Conservation (phyloP, 371 early-diverging fungal genomes). For the Rhizopus delemar region DNA sequence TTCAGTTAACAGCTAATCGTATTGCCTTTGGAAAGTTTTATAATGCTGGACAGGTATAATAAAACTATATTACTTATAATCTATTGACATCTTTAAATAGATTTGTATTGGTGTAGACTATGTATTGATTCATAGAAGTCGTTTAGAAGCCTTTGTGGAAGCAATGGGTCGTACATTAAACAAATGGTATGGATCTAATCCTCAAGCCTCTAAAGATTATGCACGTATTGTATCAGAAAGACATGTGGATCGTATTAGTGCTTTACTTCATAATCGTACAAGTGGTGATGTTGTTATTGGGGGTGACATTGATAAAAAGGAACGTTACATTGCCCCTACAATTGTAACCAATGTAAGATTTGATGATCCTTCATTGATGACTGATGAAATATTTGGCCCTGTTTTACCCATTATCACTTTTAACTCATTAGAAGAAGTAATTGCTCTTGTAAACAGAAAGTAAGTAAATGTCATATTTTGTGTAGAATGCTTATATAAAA, state of each 20-base stretch:
- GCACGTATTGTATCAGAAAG: conserved; percentile 71
- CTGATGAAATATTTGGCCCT: conserved; percentile 79
- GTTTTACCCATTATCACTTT: conserved; percentile 80
- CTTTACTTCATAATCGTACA: conserved; percentile 52
- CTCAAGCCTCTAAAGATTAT: conserved; percentile 55
- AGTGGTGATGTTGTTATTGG: conserved; percentile 58
- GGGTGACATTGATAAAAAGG: conserved; percentile 31
- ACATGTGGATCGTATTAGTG: conserved; percentile 72
- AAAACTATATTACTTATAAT: no score
- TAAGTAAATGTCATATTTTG: conserved; percentile 9
- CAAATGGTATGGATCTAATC: conserved; percentile 56
- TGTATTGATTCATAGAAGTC: conserved; percentile 61
- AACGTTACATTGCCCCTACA: conserved; percentile 32
- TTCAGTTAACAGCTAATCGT: conserved; percentile 69
- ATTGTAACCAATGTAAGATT: conserved; percentile 26
- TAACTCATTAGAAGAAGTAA: conserved; percentile 70
- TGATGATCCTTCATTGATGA: conserved; percentile 35
- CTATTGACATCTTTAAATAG: conserved; percentile 25
- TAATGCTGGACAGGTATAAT: conserved; percentile 79
- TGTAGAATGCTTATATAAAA: neutral
- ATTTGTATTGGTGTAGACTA: conserved; percentile 91
- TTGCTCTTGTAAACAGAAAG: conserved; percentile 62
- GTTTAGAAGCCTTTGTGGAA: conserved; percentile 50
- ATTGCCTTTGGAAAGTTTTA: conserved; percentile 82
- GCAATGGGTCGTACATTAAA: conserved; percentile 55